Percentiles rank a stretch among this genome's conserved stretches.
phyloP scores from a whole-genome alignment of 2,329 filamentous ascomycete genomes.

The Monilinia aucupariae region DNA sequence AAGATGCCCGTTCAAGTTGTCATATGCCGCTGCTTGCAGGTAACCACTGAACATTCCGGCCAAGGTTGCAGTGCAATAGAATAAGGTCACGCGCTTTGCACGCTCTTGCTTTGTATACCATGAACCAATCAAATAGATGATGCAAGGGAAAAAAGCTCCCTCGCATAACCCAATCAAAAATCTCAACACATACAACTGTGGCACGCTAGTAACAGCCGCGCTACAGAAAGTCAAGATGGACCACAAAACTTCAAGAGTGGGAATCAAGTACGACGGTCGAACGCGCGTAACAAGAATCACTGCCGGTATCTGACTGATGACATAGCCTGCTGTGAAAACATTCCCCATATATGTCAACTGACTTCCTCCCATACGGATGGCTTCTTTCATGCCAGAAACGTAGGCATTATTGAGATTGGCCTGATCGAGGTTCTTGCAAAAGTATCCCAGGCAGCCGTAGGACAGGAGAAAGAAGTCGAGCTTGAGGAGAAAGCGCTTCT shows the following conservation, averaged over 20 bases:
- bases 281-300: slow-evolving; percentile 25
- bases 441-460: slow-evolving; percentile 42
- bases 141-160: slow-evolving; percentile 25
- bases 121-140: slow-evolving; percentile 41
- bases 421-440: slow-evolving; percentile 43
- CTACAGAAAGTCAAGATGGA: slow-evolving; percentile 27
- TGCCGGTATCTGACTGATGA: slow-evolving; percentile 26
- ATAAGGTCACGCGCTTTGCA: slow-evolving; percentile 51
- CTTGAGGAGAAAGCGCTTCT: slow-evolving; percentile 45
- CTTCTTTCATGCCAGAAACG: slow-evolving; percentile 43
- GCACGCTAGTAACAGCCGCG: slow-evolving; percentile 30
- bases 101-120: slow-evolving; percentile 43
- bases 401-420: slow-evolving; percentile 38
- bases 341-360: slow-evolving; percentile 49
- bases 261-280: slow-evolving; percentile 28
- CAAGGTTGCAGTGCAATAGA: slow-evolving; percentile 48
- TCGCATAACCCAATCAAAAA: slow-evolving; percentile 41
- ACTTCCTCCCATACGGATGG: slow-evolving; percentile 46
- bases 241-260: slow-evolving; percentile 27
- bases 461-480: slow-evolving; percentile 45
- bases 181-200: slow-evolving; percentile 40
- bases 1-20: slow-evolving; percentile 36
- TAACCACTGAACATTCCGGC: slow-evolving; percentile 44
- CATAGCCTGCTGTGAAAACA: slow-evolving; percentile 45
- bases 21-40: slow-evolving; percentile 40